phyloP scores from a whole-genome alignment of 148 eudicot species.

The Diospyros lotus region DNA sequence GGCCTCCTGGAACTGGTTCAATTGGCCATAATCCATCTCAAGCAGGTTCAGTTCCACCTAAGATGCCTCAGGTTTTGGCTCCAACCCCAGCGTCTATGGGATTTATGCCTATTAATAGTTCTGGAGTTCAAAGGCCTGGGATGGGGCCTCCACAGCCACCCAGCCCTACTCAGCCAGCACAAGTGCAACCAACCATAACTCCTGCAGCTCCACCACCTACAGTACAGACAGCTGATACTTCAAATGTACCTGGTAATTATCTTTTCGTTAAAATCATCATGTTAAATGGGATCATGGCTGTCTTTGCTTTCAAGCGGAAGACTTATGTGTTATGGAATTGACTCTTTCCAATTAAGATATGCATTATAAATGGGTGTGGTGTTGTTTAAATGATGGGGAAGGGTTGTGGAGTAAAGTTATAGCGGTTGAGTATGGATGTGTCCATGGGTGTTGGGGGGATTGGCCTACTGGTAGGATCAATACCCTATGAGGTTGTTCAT shows the following conservation, averaged over 20 bases:
- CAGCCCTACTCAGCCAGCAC: slow-evolving; percentile 61
- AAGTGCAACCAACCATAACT: slow-evolving; percentile 46
- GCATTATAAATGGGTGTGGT: too few species aligned
- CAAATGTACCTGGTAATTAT: slow-evolving; percentile 79
- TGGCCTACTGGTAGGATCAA: too few species aligned
- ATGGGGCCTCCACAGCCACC: slow-evolving; percentile 64
- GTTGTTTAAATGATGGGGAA: too few species aligned
- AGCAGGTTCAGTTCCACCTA: slow-evolving; percentile 44
- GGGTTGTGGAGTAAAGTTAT: too few species aligned
- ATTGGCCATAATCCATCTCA: slow-evolving; percentile 54
- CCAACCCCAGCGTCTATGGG: slow-evolving; percentile 53
- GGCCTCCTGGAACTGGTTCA: slow-evolving; percentile 48
- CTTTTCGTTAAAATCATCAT: neutral
- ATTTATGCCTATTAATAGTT: slow-evolving; percentile 59
- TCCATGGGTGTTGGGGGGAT: too few species aligned
- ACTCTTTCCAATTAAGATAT: too few species aligned
- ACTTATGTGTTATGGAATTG: too few species aligned
- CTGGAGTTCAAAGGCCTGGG: slow-evolving; percentile 65
- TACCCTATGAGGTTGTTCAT: too few species aligned
- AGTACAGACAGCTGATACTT: slow-evolving; percentile 83
- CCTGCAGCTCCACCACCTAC: slow-evolving; percentile 91
- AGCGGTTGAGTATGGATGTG: too few species aligned
- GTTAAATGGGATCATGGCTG: too few species aligned
- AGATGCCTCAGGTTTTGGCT: slow-evolving; percentile 51
- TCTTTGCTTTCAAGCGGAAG: too few species aligned